These are phyloP conservation scores for Macadamia tetraphylla DNA, from an alignment of 164 flowering plant genomes.

Conservation along the genomic window DNA sequence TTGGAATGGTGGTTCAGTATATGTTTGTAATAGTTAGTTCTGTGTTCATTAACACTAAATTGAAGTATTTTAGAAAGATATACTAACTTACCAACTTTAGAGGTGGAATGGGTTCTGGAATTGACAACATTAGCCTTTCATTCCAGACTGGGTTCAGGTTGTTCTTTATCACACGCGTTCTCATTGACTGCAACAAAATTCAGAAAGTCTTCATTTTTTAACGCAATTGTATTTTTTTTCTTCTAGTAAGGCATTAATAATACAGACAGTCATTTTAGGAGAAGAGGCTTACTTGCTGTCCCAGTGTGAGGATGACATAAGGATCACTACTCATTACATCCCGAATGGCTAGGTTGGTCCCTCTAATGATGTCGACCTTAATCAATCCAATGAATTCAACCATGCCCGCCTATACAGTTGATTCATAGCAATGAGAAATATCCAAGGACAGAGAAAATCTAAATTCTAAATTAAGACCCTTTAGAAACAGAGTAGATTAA, in stretches of 20 bases:
- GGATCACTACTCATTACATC: slow-evolving; percentile 92
- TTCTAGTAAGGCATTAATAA: neutral
- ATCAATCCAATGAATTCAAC: slow-evolving; percentile 86
- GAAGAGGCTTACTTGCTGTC: slow-evolving; percentile 64
- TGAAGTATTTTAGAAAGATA: neutral
- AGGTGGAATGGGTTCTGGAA: slow-evolving; percentile 85
- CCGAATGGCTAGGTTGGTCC: slow-evolving; percentile 79
- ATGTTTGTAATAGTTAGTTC: neutral
- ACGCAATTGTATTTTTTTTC: neutral
- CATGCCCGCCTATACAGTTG: slow-evolving; percentile 75
- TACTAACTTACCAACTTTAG: slow-evolving; percentile 69
- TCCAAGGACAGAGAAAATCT: slow-evolving; percentile 4
- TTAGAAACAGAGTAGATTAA: neutral
- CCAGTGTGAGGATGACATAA: slow-evolving; percentile 79
- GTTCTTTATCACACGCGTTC: slow-evolving; percentile 84
- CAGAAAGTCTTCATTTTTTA: slow-evolving; percentile 1
- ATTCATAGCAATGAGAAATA: slow-evolving; percentile 4
- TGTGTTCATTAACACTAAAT: neutral
- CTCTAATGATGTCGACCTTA: slow-evolving; percentile 80
- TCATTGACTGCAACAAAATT: slow-evolving; percentile 62
- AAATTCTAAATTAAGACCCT: neutral
- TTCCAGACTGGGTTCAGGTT: slow-evolving; percentile 96
- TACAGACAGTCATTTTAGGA: neutral
- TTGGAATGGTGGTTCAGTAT: neutral
- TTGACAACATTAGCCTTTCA: slow-evolving; percentile 82